These are phyloP conservation scores for Botrytis galanthina DNA, from an alignment of 2,329 filamentous ascomycete genomes.

Conservation along the genomic window DNA sequence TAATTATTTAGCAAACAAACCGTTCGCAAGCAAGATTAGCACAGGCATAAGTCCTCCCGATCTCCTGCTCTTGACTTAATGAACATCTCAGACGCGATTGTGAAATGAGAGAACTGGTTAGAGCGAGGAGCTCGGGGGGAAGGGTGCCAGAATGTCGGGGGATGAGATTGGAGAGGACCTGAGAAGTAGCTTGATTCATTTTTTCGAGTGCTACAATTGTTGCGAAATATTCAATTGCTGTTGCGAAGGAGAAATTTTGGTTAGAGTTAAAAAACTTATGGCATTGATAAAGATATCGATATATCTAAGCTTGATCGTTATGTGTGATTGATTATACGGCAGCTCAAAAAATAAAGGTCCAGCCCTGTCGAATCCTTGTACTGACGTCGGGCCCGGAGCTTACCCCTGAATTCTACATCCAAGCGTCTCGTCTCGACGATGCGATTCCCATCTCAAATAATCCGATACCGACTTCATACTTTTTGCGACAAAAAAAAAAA, in stretches of 20 bases:
- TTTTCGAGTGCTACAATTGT: conserved; percentile 3
- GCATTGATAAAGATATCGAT: not conserved
- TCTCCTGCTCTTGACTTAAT: conserved; percentile 82
- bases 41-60: conserved; percentile 80
- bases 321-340: not conserved
- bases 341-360: conserved; percentile 10
- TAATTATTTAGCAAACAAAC: conserved; percentile 43
- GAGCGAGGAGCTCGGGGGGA: conserved; percentile 66
- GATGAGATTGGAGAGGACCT: conserved; percentile 69
- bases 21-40: conserved; percentile 87
- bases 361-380: not conserved
- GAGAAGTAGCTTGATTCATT: conserved; percentile 75
- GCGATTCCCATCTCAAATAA: not conserved
- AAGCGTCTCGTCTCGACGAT: conserved; percentile 13
- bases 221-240: not conserved
- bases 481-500: conserved; percentile 7
- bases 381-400: conserved; percentile 14
- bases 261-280: not conserved
- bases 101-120: conserved; percentile 71
- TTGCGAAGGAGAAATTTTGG: not conserved
- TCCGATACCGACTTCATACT: not conserved
- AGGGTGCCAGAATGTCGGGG: conserved; percentile 68
- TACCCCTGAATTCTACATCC: conserved; percentile 15
- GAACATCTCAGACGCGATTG: conserved; percentile 77
- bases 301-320: not conserved